Evolutionary conservation across 1,139 yeast species (phyloP), one percentile per base, ranked within the genome.

Genomic region (Wickerhamomyces sp.): DNA sequence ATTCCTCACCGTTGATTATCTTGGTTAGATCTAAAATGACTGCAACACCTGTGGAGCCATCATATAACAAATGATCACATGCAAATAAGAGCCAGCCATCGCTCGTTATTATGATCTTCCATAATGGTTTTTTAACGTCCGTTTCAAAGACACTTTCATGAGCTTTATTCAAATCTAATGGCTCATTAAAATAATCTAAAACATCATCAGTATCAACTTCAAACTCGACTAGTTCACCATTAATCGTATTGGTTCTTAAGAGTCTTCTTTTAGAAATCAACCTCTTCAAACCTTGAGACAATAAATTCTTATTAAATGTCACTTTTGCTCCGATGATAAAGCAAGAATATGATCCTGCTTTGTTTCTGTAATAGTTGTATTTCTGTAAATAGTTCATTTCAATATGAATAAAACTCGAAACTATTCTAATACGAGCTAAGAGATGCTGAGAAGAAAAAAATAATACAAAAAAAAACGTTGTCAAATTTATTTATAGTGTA

Each of bases 271-370:
- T 17, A 1, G 20, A 21, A 6, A 46, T 31, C 4, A 50, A 29
- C 8, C 33, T 27, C n/a, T 26, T 16, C 1, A 47, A 16, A 3
- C 48, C 40, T 8, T 51, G 42, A 5, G 52, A 38, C n/a, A 61
- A 40, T 10, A 42, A 42, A 8, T 12, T 43, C 40, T 14, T 34
- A 30, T 2, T 33, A 25, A 1, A 45, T 41, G 21, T 56, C 1
- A 42, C 22, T 22, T 42, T 40, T 1, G 35, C 43, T 14, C 48
- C 52, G 8, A 42, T 39, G n/a, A 44, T 38, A 13, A 50, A 38
- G 10, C 63, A 59, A 1, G 61, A 52, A 36, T 55, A 59, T 31
- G 46, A 44, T 28, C 42, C 38, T 36, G 43, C 35, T 21, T 41
- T 32, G 31, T 42, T 49, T n/a, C 52, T 38, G 26, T 43, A 33